phyloP scores from a whole-genome alignment of 1,284 basidiomycete species.

The Ganoderma boninense region DNA sequence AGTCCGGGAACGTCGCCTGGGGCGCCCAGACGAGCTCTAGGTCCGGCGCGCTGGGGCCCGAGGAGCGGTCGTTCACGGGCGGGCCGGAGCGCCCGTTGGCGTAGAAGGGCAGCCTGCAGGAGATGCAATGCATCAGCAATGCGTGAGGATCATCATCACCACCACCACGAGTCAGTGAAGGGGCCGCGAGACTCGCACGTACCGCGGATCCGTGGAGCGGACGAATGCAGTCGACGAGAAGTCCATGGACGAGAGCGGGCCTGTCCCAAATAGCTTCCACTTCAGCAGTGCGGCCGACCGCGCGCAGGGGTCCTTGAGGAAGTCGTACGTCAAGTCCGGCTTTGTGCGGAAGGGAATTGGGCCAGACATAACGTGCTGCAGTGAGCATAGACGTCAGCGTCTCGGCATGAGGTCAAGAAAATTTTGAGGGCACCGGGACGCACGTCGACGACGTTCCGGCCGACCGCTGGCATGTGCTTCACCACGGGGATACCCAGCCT shows the following conservation, averaged over 20 bases:
- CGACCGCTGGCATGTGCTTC: conserved; percentile 50
- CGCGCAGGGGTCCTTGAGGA: conserved; percentile 39
- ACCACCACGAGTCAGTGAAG: no score
- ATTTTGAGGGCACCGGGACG: conserved; percentile 14
- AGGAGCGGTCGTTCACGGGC: conserved; percentile 33
- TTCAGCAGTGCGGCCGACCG: conserved; percentile 36
- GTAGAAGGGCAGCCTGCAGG: conserved; percentile 22
- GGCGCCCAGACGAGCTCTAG: conserved; percentile 47
- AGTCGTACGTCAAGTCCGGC: conserved; percentile 41
- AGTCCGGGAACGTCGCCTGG: conserved; percentile 37
- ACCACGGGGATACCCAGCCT: conserved; percentile 47
- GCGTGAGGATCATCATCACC: no score
- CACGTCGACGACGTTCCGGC: conserved; percentile 51
- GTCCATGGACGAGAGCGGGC: conserved; percentile 38
- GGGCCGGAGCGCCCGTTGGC: conserved; percentile 24
- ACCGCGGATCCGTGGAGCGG: conserved; percentile 43
- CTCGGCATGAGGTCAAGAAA: no score
- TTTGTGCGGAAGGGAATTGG: conserved; percentile 41
- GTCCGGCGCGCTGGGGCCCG: conserved; percentile 45
- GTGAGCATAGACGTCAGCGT: background rate
- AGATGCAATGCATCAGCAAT: no score
- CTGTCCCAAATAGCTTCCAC: conserved; percentile 45
- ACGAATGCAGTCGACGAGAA: conserved; percentile 40
- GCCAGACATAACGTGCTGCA: conserved; percentile 42
- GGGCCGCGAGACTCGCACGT: background rate